These are phyloP conservation scores for Eutypella sp. DNA, from an alignment of 2,329 filamentous ascomycete genomes.

Conservation along the genomic window DNA sequence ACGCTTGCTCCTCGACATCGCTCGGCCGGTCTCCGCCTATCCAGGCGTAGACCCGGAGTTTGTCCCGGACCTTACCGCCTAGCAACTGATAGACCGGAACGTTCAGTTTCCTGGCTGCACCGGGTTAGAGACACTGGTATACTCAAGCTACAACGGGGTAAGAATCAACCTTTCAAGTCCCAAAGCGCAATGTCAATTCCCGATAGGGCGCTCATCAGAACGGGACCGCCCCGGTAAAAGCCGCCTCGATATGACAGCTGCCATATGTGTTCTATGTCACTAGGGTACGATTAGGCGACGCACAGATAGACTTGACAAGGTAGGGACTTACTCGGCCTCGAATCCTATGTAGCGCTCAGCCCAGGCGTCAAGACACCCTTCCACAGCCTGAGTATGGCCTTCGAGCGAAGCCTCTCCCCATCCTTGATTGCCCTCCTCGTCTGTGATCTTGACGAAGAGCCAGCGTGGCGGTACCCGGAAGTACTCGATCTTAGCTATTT, in stretches of 20 bases:
- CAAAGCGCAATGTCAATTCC: constrained; percentile 77
- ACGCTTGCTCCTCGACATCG: constrained; percentile 62
- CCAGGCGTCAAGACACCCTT: constrained; percentile 67
- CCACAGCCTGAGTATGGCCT: constrained; percentile 68
- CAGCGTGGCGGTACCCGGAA: constrained; percentile 71
- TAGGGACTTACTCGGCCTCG: constrained; percentile 59
- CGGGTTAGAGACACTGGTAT: background rate
- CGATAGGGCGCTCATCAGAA: constrained; percentile 74
- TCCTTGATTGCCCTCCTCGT: constrained; percentile 58
- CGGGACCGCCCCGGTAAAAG: constrained; percentile 74
- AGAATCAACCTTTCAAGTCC: constrained; percentile 60
- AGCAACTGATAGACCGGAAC: constrained; percentile 70
- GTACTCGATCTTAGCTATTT: constrained; percentile 64
- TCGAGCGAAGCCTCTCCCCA: constrained; percentile 75
- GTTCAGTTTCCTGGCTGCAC: constrained; percentile 39
- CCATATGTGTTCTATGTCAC: constrained; percentile 78
- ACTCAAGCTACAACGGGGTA: background rate
- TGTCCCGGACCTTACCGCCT: constrained; percentile 67
- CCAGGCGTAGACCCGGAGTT: constrained; percentile 71
- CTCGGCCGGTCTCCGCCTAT: constrained; percentile 69
- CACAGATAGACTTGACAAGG: background rate
- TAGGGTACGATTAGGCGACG: constrained; percentile 24
- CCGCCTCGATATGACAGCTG: constrained; percentile 64
- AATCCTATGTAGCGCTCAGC: constrained; percentile 56
- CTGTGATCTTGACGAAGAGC: constrained; percentile 73